Evolutionary conservation across 177 flowering plant species (phyloP), one percentile per base, ranked within the genome.

Genomic region (Vitis hybrid): DNA sequence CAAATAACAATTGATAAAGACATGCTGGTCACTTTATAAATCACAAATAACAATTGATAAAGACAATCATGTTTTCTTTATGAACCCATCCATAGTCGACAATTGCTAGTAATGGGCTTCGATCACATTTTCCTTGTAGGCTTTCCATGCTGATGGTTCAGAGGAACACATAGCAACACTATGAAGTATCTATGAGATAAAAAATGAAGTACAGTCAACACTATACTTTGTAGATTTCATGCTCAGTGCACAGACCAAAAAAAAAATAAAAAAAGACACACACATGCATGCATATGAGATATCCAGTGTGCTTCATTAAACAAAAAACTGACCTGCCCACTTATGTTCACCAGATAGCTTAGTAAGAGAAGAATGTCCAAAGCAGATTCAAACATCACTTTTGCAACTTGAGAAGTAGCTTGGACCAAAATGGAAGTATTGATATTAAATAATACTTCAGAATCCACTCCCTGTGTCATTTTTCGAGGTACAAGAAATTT

Each of bases 361-460:
- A 95, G 81, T 51, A 93, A 83, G 68, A 91, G 78, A 74, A 87
- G 88, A 66, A 95, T 67, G 69, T 88, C 88, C 35, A 88, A 73
- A 11, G 94, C 85, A 74, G 91, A 87, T 72, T 93, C 97, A 75
- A 93, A 83, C 96, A 91, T 89, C 70, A 82, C 83, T 81, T 81
- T 88, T 64, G 96, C 87, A 82, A 95, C 73, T 76, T 95, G 99
- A 66, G 89, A 81, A 63, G 91, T 82, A 60, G 97, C 85, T 72
- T 88, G 96, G 70, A 90, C 86, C 73, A 87, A 57, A 52, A 85
- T 72, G 46, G 84, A 79, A 30, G 81, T 57, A 55, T 72, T 79
- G 27, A 84, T 72, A 71, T 77, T 80, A n/a, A 76, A 81, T 48
- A 51, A 35, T 19, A 60, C 73, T 55, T 77, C 79, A 55, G 81